Evolutionary conservation across 345 rosid species (phyloP).

Genomic region (Populus deltoides): DNA sequence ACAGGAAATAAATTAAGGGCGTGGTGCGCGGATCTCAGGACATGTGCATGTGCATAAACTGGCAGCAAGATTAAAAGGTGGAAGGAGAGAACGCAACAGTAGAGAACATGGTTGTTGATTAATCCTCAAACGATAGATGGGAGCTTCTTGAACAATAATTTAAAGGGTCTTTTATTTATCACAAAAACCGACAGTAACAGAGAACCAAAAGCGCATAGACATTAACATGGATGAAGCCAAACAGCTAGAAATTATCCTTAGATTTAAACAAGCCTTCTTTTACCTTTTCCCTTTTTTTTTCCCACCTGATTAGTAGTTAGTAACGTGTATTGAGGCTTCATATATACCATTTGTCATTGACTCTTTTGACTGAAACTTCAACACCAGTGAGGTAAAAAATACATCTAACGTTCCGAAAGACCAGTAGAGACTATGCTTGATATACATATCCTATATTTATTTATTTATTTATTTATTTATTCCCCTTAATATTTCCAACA

Average conservation of each 20-base stretch:
- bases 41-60: slow-evolving; percentile 45
- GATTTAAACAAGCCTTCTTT: background rate
- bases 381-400: background rate
- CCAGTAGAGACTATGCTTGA: background rate
- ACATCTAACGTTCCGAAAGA: background rate
- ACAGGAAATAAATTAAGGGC: slow-evolving; percentile 25
- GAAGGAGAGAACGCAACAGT: slow-evolving; percentile 9
- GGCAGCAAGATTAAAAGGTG: slow-evolving; percentile 24
- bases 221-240: background rate
- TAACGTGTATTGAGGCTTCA: background rate
- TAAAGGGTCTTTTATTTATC: background rate
- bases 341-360: background rate
- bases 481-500: background rate
- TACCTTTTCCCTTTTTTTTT: too few species aligned
- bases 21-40: slow-evolving; percentile 40
- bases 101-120: slow-evolving; percentile 23
- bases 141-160: background rate
- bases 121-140: background rate
- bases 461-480: too few species aligned
- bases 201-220: background rate
- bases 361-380: background rate
- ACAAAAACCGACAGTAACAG: background rate
- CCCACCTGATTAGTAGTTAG: background rate
- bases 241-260: too few species aligned
- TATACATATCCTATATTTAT: too few species aligned